These are phyloP conservation scores for Claviceps sp. DNA, from an alignment of 2,329 filamentous ascomycete species.

Conservation along the genomic window DNA sequence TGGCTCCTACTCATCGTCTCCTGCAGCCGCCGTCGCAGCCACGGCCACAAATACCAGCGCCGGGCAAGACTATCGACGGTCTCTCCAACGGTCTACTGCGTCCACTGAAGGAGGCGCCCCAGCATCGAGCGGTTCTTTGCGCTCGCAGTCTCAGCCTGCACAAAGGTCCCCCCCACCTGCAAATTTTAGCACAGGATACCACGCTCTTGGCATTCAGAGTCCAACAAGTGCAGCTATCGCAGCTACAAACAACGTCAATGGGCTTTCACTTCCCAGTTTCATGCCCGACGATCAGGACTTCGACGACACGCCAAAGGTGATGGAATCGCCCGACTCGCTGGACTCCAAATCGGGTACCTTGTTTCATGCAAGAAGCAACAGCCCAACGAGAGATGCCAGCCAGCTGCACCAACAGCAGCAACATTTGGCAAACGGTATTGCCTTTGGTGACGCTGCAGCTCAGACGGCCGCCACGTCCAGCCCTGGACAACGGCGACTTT, in stretches of 20 bases:
- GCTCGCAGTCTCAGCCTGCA: slow-evolving; percentile 55
- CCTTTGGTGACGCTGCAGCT: slow-evolving; percentile 33
- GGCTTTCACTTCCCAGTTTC: slow-evolving; percentile 40
- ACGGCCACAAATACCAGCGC: slow-evolving; percentile 27
- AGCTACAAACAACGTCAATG: slow-evolving; percentile 30
- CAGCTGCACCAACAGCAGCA: slow-evolving; percentile 12
- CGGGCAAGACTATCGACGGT: slow-evolving; percentile 40
- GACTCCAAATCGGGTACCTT: slow-evolving; percentile 22
- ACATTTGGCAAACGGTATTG: slow-evolving; percentile 24
- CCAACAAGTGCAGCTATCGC: slow-evolving; percentile 23
- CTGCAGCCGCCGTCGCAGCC: slow-evolving; percentile 30
- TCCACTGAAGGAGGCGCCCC: slow-evolving; percentile 34
- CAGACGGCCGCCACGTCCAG: slow-evolving; percentile 18
- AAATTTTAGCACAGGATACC: slow-evolving; percentile 12
- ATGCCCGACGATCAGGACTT: slow-evolving; percentile 39
- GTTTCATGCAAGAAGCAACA: slow-evolving; percentile 15
- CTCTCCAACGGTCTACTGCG: slow-evolving; percentile 39
- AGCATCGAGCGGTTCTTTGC: slow-evolving; percentile 39
- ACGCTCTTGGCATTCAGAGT: slow-evolving; percentile 16
- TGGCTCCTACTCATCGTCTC: slow-evolving; percentile 43
- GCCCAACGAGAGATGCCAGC: slow-evolving; percentile 11
- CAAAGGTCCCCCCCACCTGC: slow-evolving; percentile 30
- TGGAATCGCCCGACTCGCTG: slow-evolving; percentile 34
- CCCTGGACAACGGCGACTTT: slow-evolving; percentile 31
- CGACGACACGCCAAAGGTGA: slow-evolving; percentile 29